phyloP scores from a whole-genome alignment of 371 early-diverging fungal species.

The Apophysomyces trapeziformis region DNA sequence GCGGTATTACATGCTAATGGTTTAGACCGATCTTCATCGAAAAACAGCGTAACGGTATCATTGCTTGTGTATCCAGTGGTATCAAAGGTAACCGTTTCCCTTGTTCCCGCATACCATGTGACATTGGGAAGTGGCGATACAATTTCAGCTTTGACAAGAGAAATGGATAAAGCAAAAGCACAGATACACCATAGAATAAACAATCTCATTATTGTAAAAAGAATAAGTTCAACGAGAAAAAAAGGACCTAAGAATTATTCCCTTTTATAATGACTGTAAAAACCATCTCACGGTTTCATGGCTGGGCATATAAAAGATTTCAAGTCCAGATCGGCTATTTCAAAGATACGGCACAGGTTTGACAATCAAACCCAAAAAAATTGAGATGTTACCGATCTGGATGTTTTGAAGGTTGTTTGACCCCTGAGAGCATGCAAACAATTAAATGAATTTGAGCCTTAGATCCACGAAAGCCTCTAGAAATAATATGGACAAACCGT shows the following conservation, averaged over 20 bases:
- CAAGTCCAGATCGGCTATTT: too few relatives aligned
- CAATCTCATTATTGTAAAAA: not conserved
- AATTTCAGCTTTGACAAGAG: not conserved
- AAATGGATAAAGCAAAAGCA: not conserved
- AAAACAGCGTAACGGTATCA: slow-evolving; percentile 27
- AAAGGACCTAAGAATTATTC: not conserved
- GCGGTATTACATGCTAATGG: slow-evolving; percentile 21
- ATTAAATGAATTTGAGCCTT: too few relatives aligned
- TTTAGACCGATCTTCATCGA: slow-evolving; percentile 27
- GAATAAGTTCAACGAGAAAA: not conserved
- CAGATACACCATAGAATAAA: not conserved
- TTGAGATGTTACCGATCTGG: too few relatives aligned
- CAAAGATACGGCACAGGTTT: too few relatives aligned
- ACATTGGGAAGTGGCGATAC: slow-evolving; percentile 1
- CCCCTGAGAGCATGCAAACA: too few relatives aligned
- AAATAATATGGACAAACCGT: too few relatives aligned
- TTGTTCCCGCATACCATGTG: slow-evolving; percentile 20
- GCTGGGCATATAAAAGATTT: too few relatives aligned
- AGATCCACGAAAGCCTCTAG: too few relatives aligned
- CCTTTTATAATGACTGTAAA: not conserved
- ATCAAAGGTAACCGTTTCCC: slow-evolving; percentile 14
- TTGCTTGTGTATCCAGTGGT: slow-evolving; percentile 16
- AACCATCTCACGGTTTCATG: slow-evolving; percentile 2
- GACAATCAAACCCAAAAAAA: too few relatives aligned
- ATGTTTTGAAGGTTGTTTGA: too few relatives aligned